Base-by-base conservation (phyloP, 2,329 filamentous ascomycete species). In the Exophiala sp. region DNA sequence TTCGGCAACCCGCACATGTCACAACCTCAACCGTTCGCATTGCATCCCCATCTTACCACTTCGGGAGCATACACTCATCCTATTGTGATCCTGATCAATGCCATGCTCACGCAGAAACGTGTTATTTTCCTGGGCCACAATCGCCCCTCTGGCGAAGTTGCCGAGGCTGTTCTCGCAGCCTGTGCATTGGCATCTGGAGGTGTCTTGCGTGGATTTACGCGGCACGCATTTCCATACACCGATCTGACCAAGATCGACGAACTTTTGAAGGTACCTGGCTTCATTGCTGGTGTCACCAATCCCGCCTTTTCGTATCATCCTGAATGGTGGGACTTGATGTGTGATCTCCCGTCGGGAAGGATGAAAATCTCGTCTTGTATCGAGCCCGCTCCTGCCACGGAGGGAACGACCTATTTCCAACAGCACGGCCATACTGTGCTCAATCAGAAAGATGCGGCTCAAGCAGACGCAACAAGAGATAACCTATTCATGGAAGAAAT, bases 171-270 rank as follows among this genome's bases (percentile, higher is more conserved):
- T 2, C 80, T 99, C 7, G 94, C 91, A n/a, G 91, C 94, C 1
- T 99, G 94, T 70, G 90, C 94, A 9, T 79, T 99, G 43, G 92
- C 88, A 11, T 96, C 91, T 10, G 94, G 94, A 16, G 92, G 94
- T 5, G 78, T 96, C n/a, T 76, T 99, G 34, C 82, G 91, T 53
- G 94, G 94, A 24, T 99, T 99, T 71, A 96, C 92, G 7, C 83
- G 94, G 14, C 90, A 97, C 72, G 94, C 94, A 0, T 99, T 99
- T 68, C 94, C 94, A 2, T 99, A 99, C 68, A 99, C 94, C 1
- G 94, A 99, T 73, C 79, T 99, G 40, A 96, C 91, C 60, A 99
- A 99, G 73, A 91, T 99, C 55, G 94, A 99, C 62, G 94, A 97
- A 68, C 80, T 99, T 9, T 80, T 99, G 44, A 92, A 95, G 65